Conservation (phyloP, 495 filamentous ascomycete species). For the Penicillium salamii region DNA sequence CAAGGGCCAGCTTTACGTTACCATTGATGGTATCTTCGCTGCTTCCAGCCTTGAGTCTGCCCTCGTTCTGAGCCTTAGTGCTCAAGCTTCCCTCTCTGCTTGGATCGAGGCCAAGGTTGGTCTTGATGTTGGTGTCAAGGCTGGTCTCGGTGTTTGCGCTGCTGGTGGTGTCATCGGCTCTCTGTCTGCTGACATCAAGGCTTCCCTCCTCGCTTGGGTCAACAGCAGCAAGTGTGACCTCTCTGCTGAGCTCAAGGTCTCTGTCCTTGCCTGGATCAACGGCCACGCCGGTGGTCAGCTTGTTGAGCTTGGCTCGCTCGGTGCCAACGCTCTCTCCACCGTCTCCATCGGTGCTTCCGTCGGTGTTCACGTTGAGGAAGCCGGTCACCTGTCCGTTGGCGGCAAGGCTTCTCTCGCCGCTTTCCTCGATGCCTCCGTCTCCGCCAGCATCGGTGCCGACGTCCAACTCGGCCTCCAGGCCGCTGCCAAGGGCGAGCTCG, state of each 20-base stretch:
- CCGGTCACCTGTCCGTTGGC: slow-evolving; percentile 27
- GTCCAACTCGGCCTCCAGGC: slow-evolving; percentile 29
- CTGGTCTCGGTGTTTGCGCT: slow-evolving; percentile 37
- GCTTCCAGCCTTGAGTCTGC: slow-evolving; percentile 24
- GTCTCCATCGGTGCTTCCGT: slow-evolving; percentile 40
- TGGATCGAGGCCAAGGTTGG: slow-evolving; percentile 25
- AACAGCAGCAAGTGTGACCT: slow-evolving; percentile 30
- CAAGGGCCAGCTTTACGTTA: slow-evolving; percentile 38
- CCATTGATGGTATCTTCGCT: slow-evolving; percentile 40
- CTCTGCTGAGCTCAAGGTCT: slow-evolving; percentile 26
- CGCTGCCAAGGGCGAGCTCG: slow-evolving; percentile 33
- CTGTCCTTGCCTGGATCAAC: slow-evolving; percentile 36
- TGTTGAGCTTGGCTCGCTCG: slow-evolving; percentile 26
- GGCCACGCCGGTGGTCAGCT: slow-evolving; percentile 30
- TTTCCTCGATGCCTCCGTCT: slow-evolving; percentile 34
- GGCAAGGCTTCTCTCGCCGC: slow-evolving; percentile 35
- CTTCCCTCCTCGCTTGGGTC: slow-evolving; percentile 34
- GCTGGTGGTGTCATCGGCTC: slow-evolving; percentile 34
- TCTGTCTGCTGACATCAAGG: slow-evolving; percentile 35
- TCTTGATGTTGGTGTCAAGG: slow-evolving; percentile 30
- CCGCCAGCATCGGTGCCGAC: slow-evolving; percentile 26
- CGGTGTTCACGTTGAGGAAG: slow-evolving; percentile 28
- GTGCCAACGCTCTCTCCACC: slow-evolving; percentile 28
- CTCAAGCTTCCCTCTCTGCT: slow-evolving; percentile 30
- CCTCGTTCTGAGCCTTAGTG: slow-evolving; percentile 32